These are phyloP conservation scores for Puccinellia tenuiflora DNA, from an alignment of 176 grass and related monocot species.

Conservation along the genomic window DNA sequence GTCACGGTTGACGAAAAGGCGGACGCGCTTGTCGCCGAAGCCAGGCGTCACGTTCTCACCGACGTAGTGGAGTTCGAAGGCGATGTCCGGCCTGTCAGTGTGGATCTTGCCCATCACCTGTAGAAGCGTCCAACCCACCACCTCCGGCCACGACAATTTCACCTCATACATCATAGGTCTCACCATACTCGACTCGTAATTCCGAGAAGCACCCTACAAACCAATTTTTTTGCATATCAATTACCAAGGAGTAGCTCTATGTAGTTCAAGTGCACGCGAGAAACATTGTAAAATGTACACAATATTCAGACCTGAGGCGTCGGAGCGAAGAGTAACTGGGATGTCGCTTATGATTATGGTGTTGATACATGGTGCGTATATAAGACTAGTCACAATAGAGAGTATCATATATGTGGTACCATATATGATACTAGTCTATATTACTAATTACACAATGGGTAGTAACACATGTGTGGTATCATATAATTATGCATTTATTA, in stretches of 20 bases:
- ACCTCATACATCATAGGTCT: neutral
- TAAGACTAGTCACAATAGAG: too few relatives aligned
- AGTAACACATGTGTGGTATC: too few relatives aligned
- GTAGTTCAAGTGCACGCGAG: neutral
- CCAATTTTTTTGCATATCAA: neutral
- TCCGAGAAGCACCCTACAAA: neutral
- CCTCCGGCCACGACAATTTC: neutral
- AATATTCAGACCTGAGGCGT: neutral
- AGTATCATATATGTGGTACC: too few relatives aligned
- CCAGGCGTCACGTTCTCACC: neutral
- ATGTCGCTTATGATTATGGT: neutral
- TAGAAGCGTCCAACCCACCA: neutral
- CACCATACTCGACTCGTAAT: neutral
- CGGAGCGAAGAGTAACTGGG: neutral
- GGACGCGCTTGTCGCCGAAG: neutral
- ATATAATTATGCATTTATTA: too few relatives aligned
- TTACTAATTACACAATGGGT: too few relatives aligned
- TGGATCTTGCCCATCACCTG: neutral
- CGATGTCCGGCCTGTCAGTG: neutral
- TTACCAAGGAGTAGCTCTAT: neutral
- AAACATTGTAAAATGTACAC: neutral
- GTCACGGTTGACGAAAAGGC: neutral
- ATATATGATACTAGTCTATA: too few relatives aligned
- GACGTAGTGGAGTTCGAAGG: neutral
- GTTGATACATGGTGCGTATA: neutral